Base-by-base conservation (phyloP, 139 green algal species). In the Chlorella ohadii region DNA sequence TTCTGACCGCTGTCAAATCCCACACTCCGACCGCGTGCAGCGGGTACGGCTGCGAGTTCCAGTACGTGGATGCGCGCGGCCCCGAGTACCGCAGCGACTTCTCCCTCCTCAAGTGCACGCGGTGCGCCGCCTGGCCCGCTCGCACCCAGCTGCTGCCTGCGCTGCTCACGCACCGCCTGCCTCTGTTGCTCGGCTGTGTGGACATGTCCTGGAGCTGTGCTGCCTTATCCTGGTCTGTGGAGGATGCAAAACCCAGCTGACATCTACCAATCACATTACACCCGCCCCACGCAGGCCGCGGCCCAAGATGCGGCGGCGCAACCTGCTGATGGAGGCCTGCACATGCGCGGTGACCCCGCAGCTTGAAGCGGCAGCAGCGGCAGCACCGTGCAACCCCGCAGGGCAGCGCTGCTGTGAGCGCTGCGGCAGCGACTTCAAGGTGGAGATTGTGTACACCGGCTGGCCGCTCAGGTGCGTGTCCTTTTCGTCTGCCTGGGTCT, bases 71-170 rank as follows among this genome's bases (percentile, higher is more conserved):
- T 38, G 27, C 39, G 19, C 39, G 44, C 3, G 70, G 70, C 39
- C 17, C n/a, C 5, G 22, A 47, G 27, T 23, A 77, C 15, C 51
- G 51, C 51, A 59, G 51, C 41, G 70, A 77, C 39, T 77, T 77
- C 39, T 59, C 39, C 4, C 70, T 77, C 17, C 70, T 77, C 70
- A 77, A 77, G 70, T 56, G 39, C 70, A 77, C 70, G 13, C 27
- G 70, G 70, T 77, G 70, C 25, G 70, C 65, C 20, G 31, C 28
- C 64, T 38, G 59, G n/a, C n/a, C n/a, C n/a, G n/a, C n/a, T n/a
- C n/a, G 22, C 23, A 22, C 28, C 63, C 13, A 68, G 63, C 13
- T 33, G 59, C 20, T 5, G 5, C 22, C 22, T 33, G 59, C 1
- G 2, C 59, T 31, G 59, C 31, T 17, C 63, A 16, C 16, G 12